Conservation (phyloP, 169 alveolate genomes). For the Cryptosporidium sp. region DNA sequence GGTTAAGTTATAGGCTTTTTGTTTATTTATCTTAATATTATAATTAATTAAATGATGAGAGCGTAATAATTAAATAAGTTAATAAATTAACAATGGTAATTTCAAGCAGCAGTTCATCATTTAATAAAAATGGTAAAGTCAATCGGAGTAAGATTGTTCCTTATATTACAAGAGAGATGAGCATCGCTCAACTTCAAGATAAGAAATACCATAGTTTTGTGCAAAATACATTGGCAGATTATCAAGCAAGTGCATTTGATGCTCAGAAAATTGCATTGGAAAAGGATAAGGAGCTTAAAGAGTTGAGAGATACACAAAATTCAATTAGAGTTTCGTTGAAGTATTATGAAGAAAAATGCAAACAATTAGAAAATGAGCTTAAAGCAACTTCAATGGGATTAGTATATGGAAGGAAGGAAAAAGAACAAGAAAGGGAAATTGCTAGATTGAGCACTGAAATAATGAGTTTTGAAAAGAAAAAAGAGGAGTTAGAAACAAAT, state of each 20-base stretch:
- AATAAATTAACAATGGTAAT: not conserved
- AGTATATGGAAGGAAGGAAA: constrained; percentile 47
- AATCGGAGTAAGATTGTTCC: constrained; percentile 41
- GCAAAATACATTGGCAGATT: constrained; percentile 61
- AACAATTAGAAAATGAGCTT: constrained; percentile 52
- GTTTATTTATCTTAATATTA: not conserved
- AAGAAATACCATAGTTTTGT: constrained; percentile 14
- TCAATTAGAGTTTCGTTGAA: constrained; percentile 1
- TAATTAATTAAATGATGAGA: not conserved
- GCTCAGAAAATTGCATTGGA: constrained; percentile 74
- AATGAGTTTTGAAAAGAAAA: not conserved
- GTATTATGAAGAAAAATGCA: constrained; percentile 57
- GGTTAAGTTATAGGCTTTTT: too few species aligned
- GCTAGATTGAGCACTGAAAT: constrained; percentile 25
- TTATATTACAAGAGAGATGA: constrained; percentile 23
- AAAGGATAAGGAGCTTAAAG: constrained; percentile 59
- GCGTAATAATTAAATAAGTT: not conserved
- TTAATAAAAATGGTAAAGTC: not conserved
- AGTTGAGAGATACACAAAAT: constrained; percentile 18
- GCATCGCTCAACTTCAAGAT: not conserved
- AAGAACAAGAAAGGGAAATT: constrained; percentile 62
- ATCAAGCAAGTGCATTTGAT: constrained; percentile 52
- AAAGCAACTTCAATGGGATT: constrained; percentile 58
- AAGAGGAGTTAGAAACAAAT: constrained; percentile 18
- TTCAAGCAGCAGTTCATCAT: not conserved